Evolutionary conservation across 2,329 filamentous ascomycete species (phyloP).

Genomic region (Raffaelea arxii): DNA sequence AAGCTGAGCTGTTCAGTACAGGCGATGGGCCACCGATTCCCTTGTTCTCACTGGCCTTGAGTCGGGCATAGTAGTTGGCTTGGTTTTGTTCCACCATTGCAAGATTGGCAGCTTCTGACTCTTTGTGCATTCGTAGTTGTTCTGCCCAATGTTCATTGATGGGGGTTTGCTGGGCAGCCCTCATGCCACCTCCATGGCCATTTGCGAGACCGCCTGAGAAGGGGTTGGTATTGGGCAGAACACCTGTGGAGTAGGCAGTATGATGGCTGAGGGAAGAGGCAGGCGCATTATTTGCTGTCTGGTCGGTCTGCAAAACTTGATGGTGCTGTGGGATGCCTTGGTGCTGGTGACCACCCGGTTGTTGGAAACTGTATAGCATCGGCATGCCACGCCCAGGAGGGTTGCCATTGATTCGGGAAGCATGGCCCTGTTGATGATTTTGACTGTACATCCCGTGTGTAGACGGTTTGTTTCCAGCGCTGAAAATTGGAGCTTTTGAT

Average conservation of each 20-base stretch:
- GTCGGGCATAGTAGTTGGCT: constrained; percentile 62
- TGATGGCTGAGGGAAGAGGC: constrained; percentile 48
- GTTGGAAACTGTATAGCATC: constrained; percentile 62
- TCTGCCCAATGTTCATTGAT: constrained; percentile 73
- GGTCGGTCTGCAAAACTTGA: constrained; percentile 47
- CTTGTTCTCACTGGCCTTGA: constrained; percentile 61
- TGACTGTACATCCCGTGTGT: constrained; percentile 61
- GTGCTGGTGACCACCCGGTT: constrained; percentile 50
- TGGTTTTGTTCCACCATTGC: constrained; percentile 60
- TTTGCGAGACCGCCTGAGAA: constrained; percentile 49
- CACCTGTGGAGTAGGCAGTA: constrained; percentile 51
- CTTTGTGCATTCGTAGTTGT: constrained; percentile 72
- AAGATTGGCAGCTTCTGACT: constrained; percentile 61
- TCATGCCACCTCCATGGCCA: constrained; percentile 26
- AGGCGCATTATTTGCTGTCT: constrained; percentile 43
- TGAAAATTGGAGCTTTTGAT: constrained; percentile 19
- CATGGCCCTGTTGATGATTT: constrained; percentile 62
- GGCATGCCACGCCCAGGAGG: constrained; percentile 49
- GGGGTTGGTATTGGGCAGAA: constrained; percentile 54
- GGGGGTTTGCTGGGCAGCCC: constrained; percentile 29
- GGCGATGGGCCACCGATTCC: constrained; percentile 49
- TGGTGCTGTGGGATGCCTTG: constrained; percentile 57
- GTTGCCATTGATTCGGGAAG: constrained; percentile 66
- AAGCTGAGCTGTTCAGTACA: constrained; percentile 35
- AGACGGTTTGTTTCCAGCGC: constrained; percentile 21